Conservation (phyloP, 495 filamentous ascomycete genomes). For the Tuber brumale region DNA sequence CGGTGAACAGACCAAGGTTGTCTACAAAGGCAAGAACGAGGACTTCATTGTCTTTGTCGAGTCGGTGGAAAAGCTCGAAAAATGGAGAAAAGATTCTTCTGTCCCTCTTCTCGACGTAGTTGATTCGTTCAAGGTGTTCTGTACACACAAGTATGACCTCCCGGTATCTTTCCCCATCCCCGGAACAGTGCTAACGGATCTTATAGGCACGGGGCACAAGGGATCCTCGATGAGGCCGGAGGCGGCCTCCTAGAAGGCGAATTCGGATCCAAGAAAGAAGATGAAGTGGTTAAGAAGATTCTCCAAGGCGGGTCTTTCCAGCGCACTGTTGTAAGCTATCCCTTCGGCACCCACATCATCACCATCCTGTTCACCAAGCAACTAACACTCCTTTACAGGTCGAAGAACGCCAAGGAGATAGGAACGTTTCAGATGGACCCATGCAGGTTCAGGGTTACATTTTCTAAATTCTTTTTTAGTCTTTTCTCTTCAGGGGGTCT, state of each 20-base stretch:
- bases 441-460: conserved; percentile 10
- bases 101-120: conserved; percentile 79
- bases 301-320: conserved; percentile 68
- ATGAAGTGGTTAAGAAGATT: conserved; percentile 72
- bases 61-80: conserved; percentile 59
- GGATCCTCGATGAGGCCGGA: conserved; percentile 66
- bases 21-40: conserved; percentile 81
- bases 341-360: not conserved
- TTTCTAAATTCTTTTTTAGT: not conserved
- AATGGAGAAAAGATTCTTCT: conserved; percentile 76
- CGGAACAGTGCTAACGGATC: not conserved
- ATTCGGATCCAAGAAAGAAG: conserved; percentile 72
- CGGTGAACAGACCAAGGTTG: conserved; percentile 65
- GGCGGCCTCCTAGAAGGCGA: conserved; percentile 70
- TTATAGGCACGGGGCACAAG: conserved; percentile 76
- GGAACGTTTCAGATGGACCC: conserved; percentile 22
- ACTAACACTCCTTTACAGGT: conserved; percentile 12
- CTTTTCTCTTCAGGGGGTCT: not conserved
- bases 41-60: conserved; percentile 92
- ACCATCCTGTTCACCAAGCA: not conserved
- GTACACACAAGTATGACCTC: conserved; percentile 73
- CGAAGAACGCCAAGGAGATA: conserved; percentile 33
- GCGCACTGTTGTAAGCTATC: conserved; percentile 55
- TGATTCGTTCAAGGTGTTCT: conserved; percentile 80
- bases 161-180: not conserved